These are phyloP conservation scores for Allomyces macrogynus DNA, from an alignment of 192 early-diverging fungal species.

Conservation along the genomic window DNA sequence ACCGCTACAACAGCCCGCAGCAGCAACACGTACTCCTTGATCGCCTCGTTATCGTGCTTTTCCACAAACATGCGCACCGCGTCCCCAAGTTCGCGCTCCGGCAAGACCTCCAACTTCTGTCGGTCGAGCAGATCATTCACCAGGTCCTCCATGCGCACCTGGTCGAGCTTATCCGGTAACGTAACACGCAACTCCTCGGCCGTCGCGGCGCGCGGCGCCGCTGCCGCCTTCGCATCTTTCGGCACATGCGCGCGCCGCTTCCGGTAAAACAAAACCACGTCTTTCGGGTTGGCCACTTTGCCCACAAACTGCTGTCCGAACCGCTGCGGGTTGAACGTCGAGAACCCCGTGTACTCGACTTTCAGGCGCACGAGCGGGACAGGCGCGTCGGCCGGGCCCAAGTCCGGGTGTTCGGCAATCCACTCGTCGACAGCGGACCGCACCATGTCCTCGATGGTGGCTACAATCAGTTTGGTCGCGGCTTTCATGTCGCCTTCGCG, in stretches of 20 bases:
- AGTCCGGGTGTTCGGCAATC: conserved; percentile 13
- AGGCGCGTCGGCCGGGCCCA: conserved; percentile 12
- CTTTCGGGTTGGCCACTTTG: conserved; percentile 68
- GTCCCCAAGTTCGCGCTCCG: conserved; percentile 54
- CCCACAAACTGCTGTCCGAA: conserved; percentile 67
- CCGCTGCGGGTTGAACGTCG: conserved; percentile 62
- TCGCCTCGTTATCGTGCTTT: conserved; percentile 69
- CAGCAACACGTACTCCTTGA: conserved; percentile 33
- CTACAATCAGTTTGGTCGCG: conserved; percentile 28
- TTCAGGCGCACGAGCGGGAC: conserved; percentile 52
- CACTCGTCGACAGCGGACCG: conserved; percentile 40
- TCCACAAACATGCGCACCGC: conserved; percentile 58
- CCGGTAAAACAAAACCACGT: conserved; percentile 65
- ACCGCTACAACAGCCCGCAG: neutral
- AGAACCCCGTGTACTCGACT: conserved; percentile 75
- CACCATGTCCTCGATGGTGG: conserved; percentile 33
- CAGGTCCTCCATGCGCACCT: conserved; percentile 49
- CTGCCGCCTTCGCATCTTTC: neutral
- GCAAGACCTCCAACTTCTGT: conserved; percentile 44
- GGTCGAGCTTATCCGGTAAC: conserved; percentile 43
- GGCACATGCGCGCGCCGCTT: conserved; percentile 11
- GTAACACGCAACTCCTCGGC: conserved; percentile 4
- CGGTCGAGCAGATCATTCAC: conserved; percentile 49
- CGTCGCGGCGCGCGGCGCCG: neutral
- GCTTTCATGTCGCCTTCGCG: conserved; percentile 27